phyloP scores from a whole-genome alignment of 2,329 filamentous ascomycete genomes.

The Pseudogymnoascus pannorum region DNA sequence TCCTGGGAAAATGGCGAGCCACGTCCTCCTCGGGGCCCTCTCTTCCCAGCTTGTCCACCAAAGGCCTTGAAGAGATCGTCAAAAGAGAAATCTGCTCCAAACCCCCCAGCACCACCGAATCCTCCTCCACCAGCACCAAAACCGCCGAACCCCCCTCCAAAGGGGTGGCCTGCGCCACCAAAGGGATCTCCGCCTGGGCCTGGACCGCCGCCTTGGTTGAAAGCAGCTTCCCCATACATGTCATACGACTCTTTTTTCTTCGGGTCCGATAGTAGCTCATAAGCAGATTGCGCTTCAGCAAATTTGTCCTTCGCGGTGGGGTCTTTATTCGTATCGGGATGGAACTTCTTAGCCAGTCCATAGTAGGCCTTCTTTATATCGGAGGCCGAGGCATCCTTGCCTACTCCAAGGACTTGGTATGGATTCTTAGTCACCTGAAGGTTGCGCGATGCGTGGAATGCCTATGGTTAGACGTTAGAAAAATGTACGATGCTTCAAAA shows the following conservation, averaged over 20 bases:
- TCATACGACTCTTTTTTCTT: constrained; percentile 92
- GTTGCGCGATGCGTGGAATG: constrained; percentile 26
- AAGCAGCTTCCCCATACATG: constrained; percentile 79
- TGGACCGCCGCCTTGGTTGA: constrained; percentile 62
- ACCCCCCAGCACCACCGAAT: constrained; percentile 53
- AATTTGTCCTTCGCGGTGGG: constrained; percentile 90
- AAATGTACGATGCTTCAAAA: background rate
- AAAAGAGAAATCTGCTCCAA: constrained; percentile 83
- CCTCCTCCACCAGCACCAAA: constrained; percentile 42
- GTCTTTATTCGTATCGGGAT: constrained; percentile 98
- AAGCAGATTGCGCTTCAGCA: constrained; percentile 83
- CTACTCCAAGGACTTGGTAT: constrained; percentile 79
- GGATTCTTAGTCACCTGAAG: constrained; percentile 56
- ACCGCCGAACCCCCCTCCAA: constrained; percentile 50
- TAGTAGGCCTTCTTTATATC: constrained; percentile 99
- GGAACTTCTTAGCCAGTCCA: constrained; percentile 91
- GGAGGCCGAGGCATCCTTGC: constrained; percentile 67
- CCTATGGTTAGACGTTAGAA: constrained; percentile 16
- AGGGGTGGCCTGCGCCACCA: constrained; percentile 57
- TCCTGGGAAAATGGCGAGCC: constrained; percentile 68
- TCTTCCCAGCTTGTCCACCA: constrained; percentile 44
- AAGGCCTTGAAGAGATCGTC: constrained; percentile 94
- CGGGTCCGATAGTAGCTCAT: constrained; percentile 86
- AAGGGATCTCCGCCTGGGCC: constrained; percentile 54
- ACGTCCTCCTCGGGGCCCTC: constrained; percentile 38